phyloP scores from a whole-genome alignment of 1,139 yeast species.

The Debaryomycetaceae sp. region DNA sequence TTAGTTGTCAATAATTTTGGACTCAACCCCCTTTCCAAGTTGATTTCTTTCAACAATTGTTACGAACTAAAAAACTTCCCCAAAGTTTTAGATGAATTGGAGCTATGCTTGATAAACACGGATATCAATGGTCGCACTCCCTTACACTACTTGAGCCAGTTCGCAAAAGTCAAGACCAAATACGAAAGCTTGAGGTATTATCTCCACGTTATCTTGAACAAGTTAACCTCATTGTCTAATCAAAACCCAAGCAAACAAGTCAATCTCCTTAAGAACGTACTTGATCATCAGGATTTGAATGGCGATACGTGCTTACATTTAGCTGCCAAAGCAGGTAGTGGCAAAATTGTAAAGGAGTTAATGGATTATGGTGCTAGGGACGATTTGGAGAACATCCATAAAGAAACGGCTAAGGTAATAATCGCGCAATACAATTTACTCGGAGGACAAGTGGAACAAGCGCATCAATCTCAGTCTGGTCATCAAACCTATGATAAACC shows the following conservation, averaged over 20 bases:
- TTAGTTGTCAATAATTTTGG: conserved; percentile 72
- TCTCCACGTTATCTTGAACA: conserved; percentile 35
- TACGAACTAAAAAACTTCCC: conserved; percentile 76
- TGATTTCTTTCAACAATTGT: conserved; percentile 84
- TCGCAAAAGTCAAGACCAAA: conserved; percentile 50
- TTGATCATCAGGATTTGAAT: conserved; percentile 65
- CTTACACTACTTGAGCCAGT: conserved; percentile 66
- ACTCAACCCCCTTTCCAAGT: conserved; percentile 78
- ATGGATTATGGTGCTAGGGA: conserved; percentile 47
- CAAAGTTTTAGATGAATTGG: conserved; percentile 63
- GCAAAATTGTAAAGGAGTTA: conserved; percentile 36
- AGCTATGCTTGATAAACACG: conserved; percentile 67
- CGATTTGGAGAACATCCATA: conserved; percentile 38
- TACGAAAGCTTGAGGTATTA: conserved; percentile 41
- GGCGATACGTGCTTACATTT: conserved; percentile 71
- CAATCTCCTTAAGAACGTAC: conserved; percentile 54
- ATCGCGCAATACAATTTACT: conserved; percentile 26
- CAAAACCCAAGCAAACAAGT: conserved; percentile 26
- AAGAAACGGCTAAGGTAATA: conserved; percentile 36
- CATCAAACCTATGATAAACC: background rate
- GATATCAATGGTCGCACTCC: conserved; percentile 74
- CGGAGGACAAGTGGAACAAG: conserved; percentile 2
- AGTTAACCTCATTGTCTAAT: conserved; percentile 30
- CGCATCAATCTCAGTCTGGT: conserved; percentile 1
- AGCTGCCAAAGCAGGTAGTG: conserved; percentile 47